Conservation (phyloP, 257 asterid species). For the Mitragyna speciosa region DNA sequence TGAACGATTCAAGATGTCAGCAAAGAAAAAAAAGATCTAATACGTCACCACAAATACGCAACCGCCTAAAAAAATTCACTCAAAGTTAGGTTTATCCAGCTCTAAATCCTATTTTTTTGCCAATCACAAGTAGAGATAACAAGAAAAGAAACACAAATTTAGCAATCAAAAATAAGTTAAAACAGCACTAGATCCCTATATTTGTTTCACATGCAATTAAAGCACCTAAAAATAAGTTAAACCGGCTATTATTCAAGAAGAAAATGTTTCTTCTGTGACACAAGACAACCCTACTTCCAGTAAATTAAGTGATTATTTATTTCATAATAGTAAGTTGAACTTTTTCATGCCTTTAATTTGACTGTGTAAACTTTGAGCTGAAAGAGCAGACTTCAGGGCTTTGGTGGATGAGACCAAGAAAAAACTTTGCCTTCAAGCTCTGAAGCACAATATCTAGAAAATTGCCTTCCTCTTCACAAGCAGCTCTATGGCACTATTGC, state of each 20-base stretch:
- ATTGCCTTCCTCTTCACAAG: constrained; percentile 8
- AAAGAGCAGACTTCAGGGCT: constrained; percentile 46
- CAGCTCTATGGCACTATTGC: constrained; percentile 8
- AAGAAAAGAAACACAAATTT: neutral
- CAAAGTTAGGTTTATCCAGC: neutral
- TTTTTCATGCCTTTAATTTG: constrained; percentile 40
- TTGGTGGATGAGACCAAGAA: constrained; percentile 45
- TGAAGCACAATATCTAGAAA: constrained; percentile 23
- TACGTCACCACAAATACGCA: neutral
- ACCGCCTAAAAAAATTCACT: neutral
- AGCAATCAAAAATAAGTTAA: neutral
- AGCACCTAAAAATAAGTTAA: neutral
- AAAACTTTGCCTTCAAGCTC: constrained; percentile 41
- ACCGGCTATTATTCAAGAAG: neutral
- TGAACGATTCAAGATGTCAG: neutral
- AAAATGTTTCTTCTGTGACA: neutral
- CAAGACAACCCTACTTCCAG: constrained; percentile 1
- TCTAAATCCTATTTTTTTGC: neutral
- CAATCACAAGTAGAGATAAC: neutral
- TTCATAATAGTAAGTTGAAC: constrained; percentile 2
- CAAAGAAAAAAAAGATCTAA: neutral
- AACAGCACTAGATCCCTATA: neutral
- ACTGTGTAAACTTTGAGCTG: constrained; percentile 36
- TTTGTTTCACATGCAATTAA: neutral
- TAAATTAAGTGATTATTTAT: neutral